A percentile compares a stretch with the other conserved stretches of the same genome.
phyloP scores from a whole-genome alignment of 148 eudicot species.

The Talinum fruticosum region DNA sequence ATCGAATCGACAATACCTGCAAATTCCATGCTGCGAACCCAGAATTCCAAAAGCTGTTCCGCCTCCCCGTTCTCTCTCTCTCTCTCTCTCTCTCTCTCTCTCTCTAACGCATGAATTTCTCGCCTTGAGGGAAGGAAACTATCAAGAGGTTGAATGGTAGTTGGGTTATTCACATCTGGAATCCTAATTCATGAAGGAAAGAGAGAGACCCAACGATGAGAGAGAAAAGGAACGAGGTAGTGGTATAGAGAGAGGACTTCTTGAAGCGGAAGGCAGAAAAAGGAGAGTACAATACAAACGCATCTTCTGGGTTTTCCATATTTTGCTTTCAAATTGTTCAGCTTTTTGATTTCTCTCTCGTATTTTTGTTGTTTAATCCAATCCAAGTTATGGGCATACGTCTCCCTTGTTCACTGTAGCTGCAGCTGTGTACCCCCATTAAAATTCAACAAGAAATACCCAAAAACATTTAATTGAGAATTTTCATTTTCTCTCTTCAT shows the following conservation, averaged over 20 bases:
- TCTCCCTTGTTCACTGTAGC: not conserved
- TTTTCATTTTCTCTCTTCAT: not conserved
- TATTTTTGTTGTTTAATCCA: slow-evolving; percentile 19
- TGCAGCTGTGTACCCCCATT: not conserved
- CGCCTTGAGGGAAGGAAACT: not conserved
- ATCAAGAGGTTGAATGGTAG: not conserved
- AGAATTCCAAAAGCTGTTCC: slow-evolving; percentile 6
- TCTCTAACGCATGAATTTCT: not conserved
- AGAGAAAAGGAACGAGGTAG: slow-evolving; percentile 2
- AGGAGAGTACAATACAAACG: slow-evolving; percentile 19
- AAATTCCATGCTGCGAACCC: not conserved
- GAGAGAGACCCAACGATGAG: not conserved
- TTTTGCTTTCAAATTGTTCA: slow-evolving; percentile 8
- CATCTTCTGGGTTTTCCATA: slow-evolving; percentile 39
- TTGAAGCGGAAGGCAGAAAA: slow-evolving; percentile 11
- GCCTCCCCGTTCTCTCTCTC: not conserved
- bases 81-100: not conserved
- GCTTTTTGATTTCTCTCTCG: slow-evolving; percentile 1
- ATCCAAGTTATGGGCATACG: slow-evolving; percentile 3
- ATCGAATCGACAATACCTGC: not conserved
- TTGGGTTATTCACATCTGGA: not conserved
- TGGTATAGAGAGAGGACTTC: not conserved
- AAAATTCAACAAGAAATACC: not conserved
- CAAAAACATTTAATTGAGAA: not conserved
- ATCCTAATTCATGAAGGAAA: not conserved